A percentile compares a stretch with the other conserved stretches of the same genome.
These are phyloP conservation scores for Gleditsia sinensis DNA, from an alignment of 306 rosid species.

Conservation along the genomic window DNA sequence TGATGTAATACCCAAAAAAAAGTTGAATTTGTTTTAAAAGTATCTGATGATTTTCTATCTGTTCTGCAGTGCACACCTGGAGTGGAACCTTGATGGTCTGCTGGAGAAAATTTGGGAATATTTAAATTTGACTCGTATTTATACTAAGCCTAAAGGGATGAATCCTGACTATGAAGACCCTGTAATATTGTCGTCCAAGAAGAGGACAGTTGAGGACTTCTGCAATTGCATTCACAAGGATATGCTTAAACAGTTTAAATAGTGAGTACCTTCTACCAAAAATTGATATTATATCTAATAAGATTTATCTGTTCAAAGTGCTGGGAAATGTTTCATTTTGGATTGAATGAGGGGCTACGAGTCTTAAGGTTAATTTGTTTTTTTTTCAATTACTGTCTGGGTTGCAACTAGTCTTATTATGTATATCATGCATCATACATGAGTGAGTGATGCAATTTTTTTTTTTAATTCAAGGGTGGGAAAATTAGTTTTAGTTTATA, in stretches of 20 bases:
- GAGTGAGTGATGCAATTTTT: neutral
- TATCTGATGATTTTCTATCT: constrained; percentile 34
- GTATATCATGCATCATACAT: neutral
- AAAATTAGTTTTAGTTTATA: neutral
- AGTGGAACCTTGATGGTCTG: constrained; percentile 98
- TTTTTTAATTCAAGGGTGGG: neutral
- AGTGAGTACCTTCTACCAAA: constrained; percentile 54
- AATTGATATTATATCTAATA: constrained; percentile 6
- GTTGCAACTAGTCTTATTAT: neutral
- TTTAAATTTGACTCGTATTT: constrained; percentile 86
- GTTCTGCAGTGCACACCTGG: constrained; percentile 86
- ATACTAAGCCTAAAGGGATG: constrained; percentile 98
- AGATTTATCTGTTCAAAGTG: constrained; percentile 25
- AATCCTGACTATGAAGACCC: constrained; percentile 99
- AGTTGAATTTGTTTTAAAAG: constrained; percentile 2
- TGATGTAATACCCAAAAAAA: no score
- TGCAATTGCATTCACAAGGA: constrained; percentile 91
- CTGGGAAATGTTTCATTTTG: neutral
- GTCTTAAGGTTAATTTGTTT: neutral
- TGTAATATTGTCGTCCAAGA: constrained; percentile 90
- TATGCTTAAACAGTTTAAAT: constrained; percentile 91
- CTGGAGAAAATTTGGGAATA: constrained; percentile 96
- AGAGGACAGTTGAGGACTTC: constrained; percentile 88
- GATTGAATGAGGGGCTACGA: neutral
- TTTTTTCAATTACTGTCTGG: neutral